Conservation (phyloP, 2,329 filamentous ascomycete genomes). For the Colletotrichum agaves region DNA sequence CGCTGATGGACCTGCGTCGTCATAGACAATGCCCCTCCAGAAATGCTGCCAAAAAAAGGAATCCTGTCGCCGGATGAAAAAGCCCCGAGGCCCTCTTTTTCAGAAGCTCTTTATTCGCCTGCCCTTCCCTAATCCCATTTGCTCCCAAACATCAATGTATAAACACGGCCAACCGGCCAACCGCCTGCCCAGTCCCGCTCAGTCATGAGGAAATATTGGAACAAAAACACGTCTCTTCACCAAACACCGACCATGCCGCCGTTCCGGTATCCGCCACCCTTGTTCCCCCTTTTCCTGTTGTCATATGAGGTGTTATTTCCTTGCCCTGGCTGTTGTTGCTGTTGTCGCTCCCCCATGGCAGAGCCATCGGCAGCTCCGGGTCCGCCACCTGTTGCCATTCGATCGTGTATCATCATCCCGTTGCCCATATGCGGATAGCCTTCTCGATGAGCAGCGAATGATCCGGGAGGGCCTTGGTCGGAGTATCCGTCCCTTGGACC, state of each 20-base stretch:
- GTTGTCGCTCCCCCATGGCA: constrained; percentile 6
- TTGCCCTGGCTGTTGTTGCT: constrained; percentile 20
- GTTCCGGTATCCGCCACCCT: constrained; percentile 27
- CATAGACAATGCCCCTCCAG: background rate
- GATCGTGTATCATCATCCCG: constrained; percentile 19
- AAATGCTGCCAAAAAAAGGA: background rate
- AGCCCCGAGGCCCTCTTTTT: background rate
- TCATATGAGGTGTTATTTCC: background rate
- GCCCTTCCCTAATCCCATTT: constrained; percentile 8
- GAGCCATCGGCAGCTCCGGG: background rate
- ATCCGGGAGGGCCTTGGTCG: constrained; percentile 12
- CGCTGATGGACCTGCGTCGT: background rate
- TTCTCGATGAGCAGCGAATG: constrained; percentile 6
- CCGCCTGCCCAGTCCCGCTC: background rate
- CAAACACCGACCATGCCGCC: constrained; percentile 37
- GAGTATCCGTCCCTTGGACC: constrained; percentile 24
- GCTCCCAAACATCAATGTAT: background rate
- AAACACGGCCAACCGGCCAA: background rate
- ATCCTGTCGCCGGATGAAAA: background rate
- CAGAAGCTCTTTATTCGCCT: constrained; percentile 4
- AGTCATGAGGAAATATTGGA: background rate
- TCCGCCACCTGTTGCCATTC: constrained; percentile 10
- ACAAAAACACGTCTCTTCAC: constrained; percentile 13
- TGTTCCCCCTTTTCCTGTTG: constrained; percentile 14
- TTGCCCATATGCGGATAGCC: constrained; percentile 13